These are phyloP conservation scores for Madurella fahalii DNA, from an alignment of 2,329 filamentous ascomycete species.

Conservation along the genomic window DNA sequence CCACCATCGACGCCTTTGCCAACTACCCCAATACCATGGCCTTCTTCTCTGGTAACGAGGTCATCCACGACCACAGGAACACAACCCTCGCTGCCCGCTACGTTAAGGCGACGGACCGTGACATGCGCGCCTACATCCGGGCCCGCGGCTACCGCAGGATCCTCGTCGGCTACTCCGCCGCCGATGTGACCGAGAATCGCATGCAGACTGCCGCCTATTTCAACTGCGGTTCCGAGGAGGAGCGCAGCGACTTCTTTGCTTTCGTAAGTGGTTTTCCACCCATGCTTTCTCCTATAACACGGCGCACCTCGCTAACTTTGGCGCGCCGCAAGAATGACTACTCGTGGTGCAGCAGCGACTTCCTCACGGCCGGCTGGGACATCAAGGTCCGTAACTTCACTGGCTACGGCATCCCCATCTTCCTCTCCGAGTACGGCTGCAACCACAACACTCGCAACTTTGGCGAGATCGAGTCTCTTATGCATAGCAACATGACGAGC, in stretches of 20 bases:
- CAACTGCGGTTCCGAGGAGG: conserved; percentile 84
- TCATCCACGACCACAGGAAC: conserved; percentile 63
- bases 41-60: conserved; percentile 80
- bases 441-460: conserved; percentile 77
- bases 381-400: conserved; percentile 84
- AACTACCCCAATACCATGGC: conserved; percentile 83
- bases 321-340: conserved; percentile 62
- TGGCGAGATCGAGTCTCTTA: conserved; percentile 73
- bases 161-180: conserved; percentile 70
- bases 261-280: conserved; percentile 44
- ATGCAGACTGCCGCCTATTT: conserved; percentile 85
- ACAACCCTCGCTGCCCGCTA: conserved; percentile 66
- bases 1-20: conserved; percentile 79
- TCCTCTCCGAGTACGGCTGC: conserved; percentile 95
- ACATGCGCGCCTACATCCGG: conserved; percentile 68
- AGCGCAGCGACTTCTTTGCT: conserved; percentile 83
- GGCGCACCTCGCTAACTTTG: conserved; percentile 2
- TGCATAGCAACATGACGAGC: conserved; percentile 72
- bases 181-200: conserved; percentile 81
- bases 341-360: conserved; percentile 76
- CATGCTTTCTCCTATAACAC: neutral
- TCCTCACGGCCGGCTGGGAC: conserved; percentile 72
- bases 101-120: conserved; percentile 74
- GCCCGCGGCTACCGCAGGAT: conserved; percentile 59
- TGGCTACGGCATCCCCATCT: conserved; percentile 83